Evolutionary conservation across 768 basidiomycete genomes (phyloP).

Genomic region (Russula foetens): DNA sequence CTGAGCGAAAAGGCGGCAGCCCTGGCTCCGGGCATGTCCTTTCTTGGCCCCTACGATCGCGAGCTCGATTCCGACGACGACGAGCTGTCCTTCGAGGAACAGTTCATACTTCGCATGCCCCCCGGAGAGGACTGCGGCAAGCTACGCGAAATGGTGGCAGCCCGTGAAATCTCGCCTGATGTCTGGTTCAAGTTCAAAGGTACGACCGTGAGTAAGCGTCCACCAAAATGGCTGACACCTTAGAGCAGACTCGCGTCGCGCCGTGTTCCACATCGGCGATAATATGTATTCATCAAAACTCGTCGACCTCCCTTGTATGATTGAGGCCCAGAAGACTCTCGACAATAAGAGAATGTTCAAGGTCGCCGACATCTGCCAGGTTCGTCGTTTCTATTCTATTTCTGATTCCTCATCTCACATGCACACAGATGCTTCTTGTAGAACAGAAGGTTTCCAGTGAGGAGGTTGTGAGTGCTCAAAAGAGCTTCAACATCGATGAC

Average conservation of each 20-base stretch:
- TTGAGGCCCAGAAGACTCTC: constrained; percentile 92
- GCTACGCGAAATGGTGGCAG: constrained; percentile 71
- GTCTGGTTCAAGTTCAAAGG: constrained; percentile 98
- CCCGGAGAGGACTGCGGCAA: constrained; percentile 75
- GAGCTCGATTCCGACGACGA: constrained; percentile 95
- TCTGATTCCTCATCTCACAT: constrained; percentile 11
- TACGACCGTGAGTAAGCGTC: constrained; percentile 26
- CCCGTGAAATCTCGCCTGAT: constrained; percentile 72
- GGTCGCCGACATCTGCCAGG: constrained; percentile 97
- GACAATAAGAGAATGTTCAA: constrained; percentile 99
- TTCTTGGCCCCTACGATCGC: constrained; percentile 85
- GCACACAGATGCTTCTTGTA: constrained; percentile 80
- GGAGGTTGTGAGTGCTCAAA: constrained; percentile 50
- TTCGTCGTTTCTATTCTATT: constrained; percentile 25
- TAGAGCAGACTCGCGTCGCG: constrained; percentile 74
- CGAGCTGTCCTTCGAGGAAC: constrained; percentile 92
- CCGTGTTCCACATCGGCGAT: constrained; percentile 79
- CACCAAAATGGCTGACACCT: neutral
- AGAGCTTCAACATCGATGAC: constrained; percentile 83
- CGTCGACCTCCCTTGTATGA: constrained; percentile 89
- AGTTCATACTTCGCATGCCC: constrained; percentile 88
- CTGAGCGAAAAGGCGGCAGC: constrained; percentile 76
- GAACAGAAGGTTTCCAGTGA: constrained; percentile 68
- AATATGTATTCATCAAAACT: constrained; percentile 83
- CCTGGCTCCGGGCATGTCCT: constrained; percentile 79